Percentiles rank a stretch among this genome's conserved stretches.
Evolutionary conservation across 306 rosid genomes (phyloP).

Genomic region (Amphicarpaea edgeworthii): DNA sequence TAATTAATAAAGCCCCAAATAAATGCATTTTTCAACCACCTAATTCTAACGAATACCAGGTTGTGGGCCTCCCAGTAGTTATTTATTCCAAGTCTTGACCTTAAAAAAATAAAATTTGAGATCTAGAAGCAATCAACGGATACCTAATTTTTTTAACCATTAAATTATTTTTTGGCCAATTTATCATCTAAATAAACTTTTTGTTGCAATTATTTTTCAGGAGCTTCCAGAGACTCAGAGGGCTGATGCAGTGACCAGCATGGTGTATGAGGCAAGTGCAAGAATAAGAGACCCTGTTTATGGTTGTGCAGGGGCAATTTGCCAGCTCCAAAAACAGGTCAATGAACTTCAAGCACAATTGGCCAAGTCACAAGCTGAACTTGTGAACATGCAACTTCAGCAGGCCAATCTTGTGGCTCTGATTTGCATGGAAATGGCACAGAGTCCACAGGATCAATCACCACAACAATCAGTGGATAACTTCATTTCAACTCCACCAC

Average conservation of each 20-base stretch:
- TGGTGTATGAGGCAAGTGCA: constrained; percentile 93
- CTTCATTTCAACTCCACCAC: constrained; percentile 46
- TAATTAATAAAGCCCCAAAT: constrained; percentile 6
- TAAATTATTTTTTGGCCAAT: neutral
- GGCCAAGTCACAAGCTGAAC: constrained; percentile 86
- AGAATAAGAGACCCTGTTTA: constrained; percentile 92
- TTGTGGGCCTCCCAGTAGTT: constrained; percentile 42
- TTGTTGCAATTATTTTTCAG: constrained; percentile 47
- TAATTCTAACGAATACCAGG: constrained; percentile 43
- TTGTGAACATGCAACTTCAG: constrained; percentile 82
- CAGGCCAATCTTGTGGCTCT: constrained; percentile 83
- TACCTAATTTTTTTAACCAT: neutral
- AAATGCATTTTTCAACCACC: constrained; percentile 43
- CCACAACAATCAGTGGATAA: constrained; percentile 62
- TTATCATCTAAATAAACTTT: constrained; percentile 32
- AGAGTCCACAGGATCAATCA: constrained; percentile 57
- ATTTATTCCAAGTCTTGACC: constrained; percentile 34
- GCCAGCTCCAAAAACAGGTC: constrained; percentile 86
- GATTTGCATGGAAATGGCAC: constrained; percentile 79
- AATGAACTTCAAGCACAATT: constrained; percentile 86
- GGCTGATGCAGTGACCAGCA: constrained; percentile 93
- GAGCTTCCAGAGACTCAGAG: constrained; percentile 89
- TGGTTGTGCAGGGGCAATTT: constrained; percentile 92
- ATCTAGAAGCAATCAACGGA: neutral
- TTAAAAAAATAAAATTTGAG: neutral